Conservation (phyloP, 1,284 basidiomycete genomes). For the Ustilago xerochloae region DNA sequence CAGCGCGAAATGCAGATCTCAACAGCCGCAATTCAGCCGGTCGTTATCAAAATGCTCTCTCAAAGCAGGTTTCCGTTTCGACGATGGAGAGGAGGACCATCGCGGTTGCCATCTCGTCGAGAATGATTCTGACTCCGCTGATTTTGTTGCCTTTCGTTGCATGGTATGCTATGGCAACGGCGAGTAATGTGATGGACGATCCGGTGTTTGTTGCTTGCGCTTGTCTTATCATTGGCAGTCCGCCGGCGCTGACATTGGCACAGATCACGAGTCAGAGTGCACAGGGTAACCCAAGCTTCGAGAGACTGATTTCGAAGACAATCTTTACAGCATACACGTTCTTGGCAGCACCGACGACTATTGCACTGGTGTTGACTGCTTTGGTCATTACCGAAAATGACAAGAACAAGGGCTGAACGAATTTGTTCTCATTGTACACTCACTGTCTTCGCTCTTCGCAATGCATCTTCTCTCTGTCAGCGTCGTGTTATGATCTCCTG, state of each 20-base stretch:
- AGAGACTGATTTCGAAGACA: constrained; percentile 79
- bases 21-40: constrained; percentile 38
- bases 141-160: constrained; percentile 71
- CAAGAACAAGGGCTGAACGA: constrained; percentile 18
- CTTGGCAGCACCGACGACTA: constrained; percentile 62
- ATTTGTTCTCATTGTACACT: neutral
- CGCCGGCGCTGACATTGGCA: constrained; percentile 73
- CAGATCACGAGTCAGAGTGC: constrained; percentile 86
- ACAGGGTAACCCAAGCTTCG: constrained; percentile 83
- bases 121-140: constrained; percentile 87
- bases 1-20: constrained; percentile 43
- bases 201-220: constrained; percentile 84
- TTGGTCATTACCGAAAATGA: constrained; percentile 60
- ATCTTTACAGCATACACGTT: constrained; percentile 68
- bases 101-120: constrained; percentile 78
- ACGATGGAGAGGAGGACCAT: constrained; percentile 76
- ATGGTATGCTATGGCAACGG: constrained; percentile 50
- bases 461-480: neutral
- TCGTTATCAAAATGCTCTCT: constrained; percentile 20
- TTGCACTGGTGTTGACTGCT: constrained; percentile 58
- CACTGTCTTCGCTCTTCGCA: neutral
- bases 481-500: neutral
- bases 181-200: constrained; percentile 69
- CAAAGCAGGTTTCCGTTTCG: constrained; percentile 14
- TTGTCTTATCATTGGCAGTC: constrained; percentile 79